Percentiles rank a stretch among this genome's conserved stretches.
phyloP scores from a whole-genome alignment of 2,329 filamentous ascomycete species.

The Xylariaceae sp. region DNA sequence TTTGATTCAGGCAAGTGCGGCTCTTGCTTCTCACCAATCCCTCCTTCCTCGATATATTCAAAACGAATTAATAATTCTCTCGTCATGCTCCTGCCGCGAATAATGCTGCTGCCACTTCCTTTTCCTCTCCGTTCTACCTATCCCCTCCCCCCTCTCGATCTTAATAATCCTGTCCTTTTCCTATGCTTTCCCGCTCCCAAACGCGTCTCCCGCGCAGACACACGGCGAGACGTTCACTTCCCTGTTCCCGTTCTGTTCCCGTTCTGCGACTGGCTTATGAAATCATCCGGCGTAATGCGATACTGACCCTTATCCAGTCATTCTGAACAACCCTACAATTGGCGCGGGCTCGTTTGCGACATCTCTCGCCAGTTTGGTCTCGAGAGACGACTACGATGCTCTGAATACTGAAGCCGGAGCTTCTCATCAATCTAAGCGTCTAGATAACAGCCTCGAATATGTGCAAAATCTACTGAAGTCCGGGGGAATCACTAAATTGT shows the following conservation, averaged over 20 bases:
- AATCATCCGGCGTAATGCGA: not conserved
- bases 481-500: conserved; percentile 67
- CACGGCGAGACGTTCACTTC: not conserved
- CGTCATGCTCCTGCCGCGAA: conserved; percentile 3
- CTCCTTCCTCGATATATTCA: not conserved
- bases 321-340: conserved; percentile 60
- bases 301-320: conserved; percentile 41
- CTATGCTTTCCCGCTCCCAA: not conserved
- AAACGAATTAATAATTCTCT: not conserved
- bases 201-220: not conserved
- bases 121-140: not conserved
- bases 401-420: conserved; percentile 66
- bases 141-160: not conserved
- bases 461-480: conserved; percentile 68
- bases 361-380: conserved; percentile 47
- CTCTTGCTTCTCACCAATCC: conserved; percentile 9
- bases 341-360: conserved; percentile 51
- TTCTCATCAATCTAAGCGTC: conserved; percentile 55
- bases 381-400: conserved; percentile 53
- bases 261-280: not conserved
- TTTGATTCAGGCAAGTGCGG: conserved; percentile 62
- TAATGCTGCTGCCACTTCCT: not conserved
- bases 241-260: not conserved
- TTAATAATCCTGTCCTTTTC: not conserved
- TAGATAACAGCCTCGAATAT: conserved; percentile 68